Percentiles rank a stretch among this genome's conserved stretches.
These are phyloP conservation scores for Xylaria sp. DNA, from an alignment of 2,329 filamentous ascomycete species.

Conservation along the genomic window DNA sequence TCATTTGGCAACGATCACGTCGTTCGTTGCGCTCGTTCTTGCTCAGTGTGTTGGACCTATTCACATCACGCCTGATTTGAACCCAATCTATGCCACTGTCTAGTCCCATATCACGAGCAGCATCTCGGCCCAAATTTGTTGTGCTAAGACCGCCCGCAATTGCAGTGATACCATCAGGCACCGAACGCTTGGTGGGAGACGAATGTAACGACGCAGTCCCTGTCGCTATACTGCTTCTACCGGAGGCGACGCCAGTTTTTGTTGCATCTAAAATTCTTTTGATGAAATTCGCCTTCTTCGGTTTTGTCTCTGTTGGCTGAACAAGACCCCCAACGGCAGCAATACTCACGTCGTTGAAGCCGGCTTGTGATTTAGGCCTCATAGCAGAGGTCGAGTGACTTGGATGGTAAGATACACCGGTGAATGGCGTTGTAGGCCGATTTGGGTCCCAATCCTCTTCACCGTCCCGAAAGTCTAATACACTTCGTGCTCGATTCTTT, in stretches of 20 bases:
- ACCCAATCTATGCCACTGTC: constrained; percentile 83
- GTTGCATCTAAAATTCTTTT: constrained; percentile 95
- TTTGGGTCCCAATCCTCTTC: constrained; percentile 59
- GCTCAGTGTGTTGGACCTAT: constrained; percentile 92
- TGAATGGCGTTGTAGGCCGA: constrained; percentile 73
- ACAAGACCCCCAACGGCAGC: constrained; percentile 82
- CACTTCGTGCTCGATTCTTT: constrained; percentile 76
- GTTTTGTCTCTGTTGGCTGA: constrained; percentile 67
- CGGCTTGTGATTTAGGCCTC: constrained; percentile 73
- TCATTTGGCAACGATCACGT: constrained; percentile 90
- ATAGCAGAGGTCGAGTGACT: constrained; percentile 75
- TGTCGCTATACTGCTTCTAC: constrained; percentile 83
- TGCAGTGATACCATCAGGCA: constrained; percentile 53
- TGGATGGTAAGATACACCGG: constrained; percentile 89
- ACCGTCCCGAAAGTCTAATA: constrained; percentile 69
- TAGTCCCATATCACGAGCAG: constrained; percentile 77
- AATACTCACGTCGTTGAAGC: constrained; percentile 72
- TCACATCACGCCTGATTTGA: constrained; percentile 95
- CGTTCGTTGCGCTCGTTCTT: constrained; percentile 87
- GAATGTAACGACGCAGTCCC: constrained; percentile 59
- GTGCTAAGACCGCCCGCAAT: constrained; percentile 61
- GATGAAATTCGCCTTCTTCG: constrained; percentile 89
- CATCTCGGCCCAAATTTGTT: constrained; percentile 58
- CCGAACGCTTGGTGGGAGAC: constrained; percentile 57
- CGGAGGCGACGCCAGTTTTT: constrained; percentile 91